Conservation (phyloP, 2,329 filamentous ascomycete genomes). For the Paracorniculantispora psalliotae region DNA sequence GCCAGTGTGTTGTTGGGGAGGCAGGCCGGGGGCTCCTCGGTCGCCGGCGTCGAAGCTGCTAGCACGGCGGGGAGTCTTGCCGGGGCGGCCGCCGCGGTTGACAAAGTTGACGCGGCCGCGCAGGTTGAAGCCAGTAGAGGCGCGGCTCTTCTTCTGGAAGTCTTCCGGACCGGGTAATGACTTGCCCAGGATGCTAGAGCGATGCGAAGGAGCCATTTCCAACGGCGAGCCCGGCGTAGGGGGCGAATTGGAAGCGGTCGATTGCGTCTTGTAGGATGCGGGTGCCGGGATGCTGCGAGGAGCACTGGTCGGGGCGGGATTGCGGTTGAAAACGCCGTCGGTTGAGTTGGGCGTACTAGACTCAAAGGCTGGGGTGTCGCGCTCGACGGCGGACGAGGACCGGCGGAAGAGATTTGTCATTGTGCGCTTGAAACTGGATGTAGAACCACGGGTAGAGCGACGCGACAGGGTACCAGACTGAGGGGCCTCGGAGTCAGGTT, state of each 20-base stretch:
- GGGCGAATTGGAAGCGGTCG: conserved; percentile 46
- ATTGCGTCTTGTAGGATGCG: conserved; percentile 39
- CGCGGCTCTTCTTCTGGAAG: conserved; percentile 47
- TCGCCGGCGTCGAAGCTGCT: conserved; percentile 45
- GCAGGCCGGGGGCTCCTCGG: conserved; percentile 21
- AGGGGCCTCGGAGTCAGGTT: neutral
- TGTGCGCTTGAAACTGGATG: conserved; percentile 43
- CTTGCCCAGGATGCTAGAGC: conserved; percentile 21
- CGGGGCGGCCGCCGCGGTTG: conserved; percentile 22
- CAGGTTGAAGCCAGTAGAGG: conserved; percentile 46
- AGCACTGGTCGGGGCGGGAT: conserved; percentile 34
- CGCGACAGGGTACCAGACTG: conserved; percentile 30
- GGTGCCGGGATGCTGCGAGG: conserved; percentile 12
- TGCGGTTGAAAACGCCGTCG: conserved; percentile 23
- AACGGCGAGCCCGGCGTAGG: conserved; percentile 45
- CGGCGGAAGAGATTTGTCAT: conserved; percentile 47
- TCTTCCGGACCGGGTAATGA: conserved; percentile 39
- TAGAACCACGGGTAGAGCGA: conserved; percentile 38
- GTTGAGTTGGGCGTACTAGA: conserved; percentile 15
- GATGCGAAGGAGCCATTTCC: conserved; percentile 33
- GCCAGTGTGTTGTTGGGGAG: conserved; percentile 21
- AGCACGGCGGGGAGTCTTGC: conserved; percentile 31
- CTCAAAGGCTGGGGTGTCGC: conserved; percentile 19
- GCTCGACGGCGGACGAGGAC: conserved; percentile 31
- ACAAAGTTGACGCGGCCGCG: conserved; percentile 47